Conservation (phyloP, 1,139 yeast genomes). For the Pneumocystis murina region DNA sequence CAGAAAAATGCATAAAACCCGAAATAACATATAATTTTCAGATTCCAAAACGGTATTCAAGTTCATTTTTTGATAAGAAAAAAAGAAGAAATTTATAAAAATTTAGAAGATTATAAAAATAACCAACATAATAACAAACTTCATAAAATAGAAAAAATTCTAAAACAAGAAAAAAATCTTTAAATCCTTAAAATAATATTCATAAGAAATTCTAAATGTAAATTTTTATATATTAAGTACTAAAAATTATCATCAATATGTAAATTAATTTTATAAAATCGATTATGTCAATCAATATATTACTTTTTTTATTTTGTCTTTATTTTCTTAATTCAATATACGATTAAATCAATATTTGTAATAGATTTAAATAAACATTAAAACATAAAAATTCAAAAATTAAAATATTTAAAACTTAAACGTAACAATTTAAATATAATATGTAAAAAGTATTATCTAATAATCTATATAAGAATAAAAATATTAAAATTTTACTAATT, state of each 20-base stretch:
- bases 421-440: no score
- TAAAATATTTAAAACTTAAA: no score
- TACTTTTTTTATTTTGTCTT: neutral
- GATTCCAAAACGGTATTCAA: neutral
- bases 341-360: neutral
- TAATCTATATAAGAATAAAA: neutral
- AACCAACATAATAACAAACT: neutral
- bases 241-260: neutral
- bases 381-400: neutral
- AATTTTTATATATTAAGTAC: neutral
- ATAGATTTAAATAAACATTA: no score
- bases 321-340: neutral
- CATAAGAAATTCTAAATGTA: neutral
- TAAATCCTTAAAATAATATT: neutral
- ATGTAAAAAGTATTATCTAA: neutral
- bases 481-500: neutral
- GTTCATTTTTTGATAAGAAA: neutral
- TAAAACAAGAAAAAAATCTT: neutral
- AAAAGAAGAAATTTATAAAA: neutral
- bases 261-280: neutral
- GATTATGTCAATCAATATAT: neutral
- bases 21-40: neutral
- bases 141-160: neutral
- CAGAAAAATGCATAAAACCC: neutral
- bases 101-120: neutral